Evolutionary conservation across 768 basidiomycete genomes (phyloP).

Genomic region (Pilatotrama ljubarskyi): DNA sequence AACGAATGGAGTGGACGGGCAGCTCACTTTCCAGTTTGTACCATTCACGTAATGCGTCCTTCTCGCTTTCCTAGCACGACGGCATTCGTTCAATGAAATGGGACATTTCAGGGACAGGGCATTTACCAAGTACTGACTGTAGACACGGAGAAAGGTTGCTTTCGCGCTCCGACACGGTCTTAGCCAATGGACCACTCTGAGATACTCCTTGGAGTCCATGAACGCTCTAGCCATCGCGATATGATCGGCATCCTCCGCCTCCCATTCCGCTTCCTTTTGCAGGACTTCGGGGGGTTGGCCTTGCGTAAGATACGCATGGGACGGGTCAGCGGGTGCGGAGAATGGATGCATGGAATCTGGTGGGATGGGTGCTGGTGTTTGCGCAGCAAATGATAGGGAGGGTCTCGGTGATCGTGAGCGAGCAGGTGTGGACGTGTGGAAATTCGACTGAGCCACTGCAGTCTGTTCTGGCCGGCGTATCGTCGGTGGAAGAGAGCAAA

Average conservation of each 20-base stretch:
- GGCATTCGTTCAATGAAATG: constrained; percentile 9
- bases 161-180: constrained; percentile 66
- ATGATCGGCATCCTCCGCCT: constrained; percentile 68
- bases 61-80: constrained; percentile 70
- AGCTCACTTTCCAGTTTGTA: constrained; percentile 75
- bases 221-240: constrained; percentile 71
- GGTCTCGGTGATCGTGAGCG: constrained; percentile 35
- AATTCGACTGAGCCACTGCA: constrained; percentile 31
- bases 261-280: constrained; percentile 46
- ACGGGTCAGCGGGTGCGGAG: constrained; percentile 28
- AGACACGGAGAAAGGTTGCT: constrained; percentile 74
- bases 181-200: constrained; percentile 68
- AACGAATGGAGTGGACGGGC: neutral
- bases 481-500: constrained; percentile 55
- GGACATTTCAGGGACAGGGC: neutral
- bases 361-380: constrained; percentile 9
- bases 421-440: constrained; percentile 64
- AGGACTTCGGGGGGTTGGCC: constrained; percentile 36
- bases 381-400: constrained; percentile 8
- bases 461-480: constrained; percentile 41
- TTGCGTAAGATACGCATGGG: constrained; percentile 38
- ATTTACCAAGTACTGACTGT: constrained; percentile 85
- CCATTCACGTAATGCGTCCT: constrained; percentile 80
- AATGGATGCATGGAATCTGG: neutral
- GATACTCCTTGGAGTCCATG: constrained; percentile 76